Base-by-base conservation (phyloP, 495 filamentous ascomycete genomes). In the Penicillium atrosanguineum region DNA sequence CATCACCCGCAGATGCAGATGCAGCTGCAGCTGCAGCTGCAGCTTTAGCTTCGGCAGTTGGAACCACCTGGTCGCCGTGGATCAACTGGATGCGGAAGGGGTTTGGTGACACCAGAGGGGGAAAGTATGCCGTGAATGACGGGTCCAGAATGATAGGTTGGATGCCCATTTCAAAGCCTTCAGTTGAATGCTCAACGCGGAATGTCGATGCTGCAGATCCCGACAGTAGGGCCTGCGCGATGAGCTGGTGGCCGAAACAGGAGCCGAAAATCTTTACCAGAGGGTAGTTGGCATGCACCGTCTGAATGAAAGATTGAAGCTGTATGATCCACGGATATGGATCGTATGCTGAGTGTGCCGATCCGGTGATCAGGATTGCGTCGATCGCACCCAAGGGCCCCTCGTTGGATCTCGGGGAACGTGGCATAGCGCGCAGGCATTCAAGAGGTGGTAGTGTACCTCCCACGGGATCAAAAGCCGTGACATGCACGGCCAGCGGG, bases 181-280 rank as follows among this genome's bases (percentile, higher is more conserved):
- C n/a, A 0, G 60, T 57, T 6, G 61, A 63, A 16, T 45, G 25
- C 37, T 65, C 52, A 9, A 74, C 67, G 26, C 59, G 52, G 43
- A 69, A 61, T 19, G 46, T 52, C 4, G 50, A 44, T 8, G 54
- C 14, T 11, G 16, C 52, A 25, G 34, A 2, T 40, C 25, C 15
- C 40, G 60, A 62, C 6, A 79, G 68, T 1, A 70, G 47, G 4
- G 70, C 73, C 44, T 73, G 69, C 5, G 72, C 75, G 48, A 79
- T 63, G 23, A 77, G 50, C 51, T 79, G 75, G 50, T 79, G 76
- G 0, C 76, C 76, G 56, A 79, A 79, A 56, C 75, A 79, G 18
- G 74, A 73, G 12, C 76, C 75, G 52, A 79, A 78, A 7, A 78
- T 62, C 54, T 70, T 73, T 12, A 83, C 67, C 8, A 67, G 47